Evolutionary conservation across 2,329 filamentous ascomycete genomes (phyloP).

Genomic region (Drechslerella stenobrocha): DNA sequence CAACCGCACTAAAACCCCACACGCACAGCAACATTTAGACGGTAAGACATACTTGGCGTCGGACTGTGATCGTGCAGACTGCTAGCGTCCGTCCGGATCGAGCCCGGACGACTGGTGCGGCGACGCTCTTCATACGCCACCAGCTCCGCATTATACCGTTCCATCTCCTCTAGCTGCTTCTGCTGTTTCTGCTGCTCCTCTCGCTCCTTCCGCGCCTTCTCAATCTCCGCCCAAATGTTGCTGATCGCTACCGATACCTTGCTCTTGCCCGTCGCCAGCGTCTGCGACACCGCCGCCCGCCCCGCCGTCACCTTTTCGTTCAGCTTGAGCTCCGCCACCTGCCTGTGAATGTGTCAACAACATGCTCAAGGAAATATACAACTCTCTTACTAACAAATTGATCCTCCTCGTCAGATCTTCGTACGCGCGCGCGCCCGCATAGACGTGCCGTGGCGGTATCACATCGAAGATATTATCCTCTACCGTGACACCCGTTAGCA

Average conservation of each 20-base stretch:
- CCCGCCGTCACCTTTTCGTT: slow-evolving; percentile 86
- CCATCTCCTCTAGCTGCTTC: slow-evolving; percentile 64
- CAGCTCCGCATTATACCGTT: slow-evolving; percentile 59
- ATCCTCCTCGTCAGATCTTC: slow-evolving; percentile 91
- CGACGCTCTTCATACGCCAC: slow-evolving; percentile 57
- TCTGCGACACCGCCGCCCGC: slow-evolving; percentile 81
- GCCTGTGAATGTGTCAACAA: slow-evolving; percentile 55
- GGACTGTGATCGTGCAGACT: slow-evolving; percentile 46
- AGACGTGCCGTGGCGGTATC: slow-evolving; percentile 88
- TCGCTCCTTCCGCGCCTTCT: slow-evolving; percentile 66
- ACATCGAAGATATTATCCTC: slow-evolving; percentile 84
- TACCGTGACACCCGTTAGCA: slow-evolving; percentile 65
- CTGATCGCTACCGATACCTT: slow-evolving; percentile 86
- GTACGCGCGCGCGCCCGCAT: slow-evolving; percentile 85
- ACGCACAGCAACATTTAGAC: too few species aligned
- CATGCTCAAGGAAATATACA: slow-evolving; percentile 13
- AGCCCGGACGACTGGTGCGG: slow-evolving; percentile 49
- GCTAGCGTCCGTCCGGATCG: slow-evolving; percentile 45
- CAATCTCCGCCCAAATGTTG: slow-evolving; percentile 87
- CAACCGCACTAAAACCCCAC: slow-evolving; percentile 14
- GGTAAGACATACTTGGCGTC: slow-evolving; percentile 38
- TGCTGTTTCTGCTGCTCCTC: slow-evolving; percentile 68
- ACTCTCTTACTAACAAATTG: slow-evolving; percentile 62
- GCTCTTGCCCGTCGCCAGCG: slow-evolving; percentile 82
- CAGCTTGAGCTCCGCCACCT: slow-evolving; percentile 89